Evolutionary conservation across 257 asterid genomes (phyloP).

Genomic region (Fraxinus pennsylvanica): DNA sequence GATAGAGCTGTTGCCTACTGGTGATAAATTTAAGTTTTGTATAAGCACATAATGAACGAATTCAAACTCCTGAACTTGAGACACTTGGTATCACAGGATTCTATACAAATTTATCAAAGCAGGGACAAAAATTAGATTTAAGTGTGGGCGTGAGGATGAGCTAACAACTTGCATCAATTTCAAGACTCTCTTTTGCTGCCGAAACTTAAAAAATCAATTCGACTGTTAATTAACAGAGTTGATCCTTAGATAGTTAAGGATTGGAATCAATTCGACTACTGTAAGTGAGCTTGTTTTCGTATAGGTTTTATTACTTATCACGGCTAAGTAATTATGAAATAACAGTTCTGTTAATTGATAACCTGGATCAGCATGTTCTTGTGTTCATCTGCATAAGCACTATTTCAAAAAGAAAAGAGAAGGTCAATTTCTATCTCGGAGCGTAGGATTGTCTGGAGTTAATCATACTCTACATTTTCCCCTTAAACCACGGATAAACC

Average conservation of each 20-base stretch:
- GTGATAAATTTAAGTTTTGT: not conserved
- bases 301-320: not conserved
- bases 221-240: not conserved
- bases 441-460: not conserved
- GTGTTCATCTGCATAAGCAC: not conserved
- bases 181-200: not conserved
- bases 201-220: not conserved
- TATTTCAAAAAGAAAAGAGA: not conserved
- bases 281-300: not conserved
- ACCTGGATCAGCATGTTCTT: not conserved
- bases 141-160: not conserved
- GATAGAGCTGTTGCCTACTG: not conserved
- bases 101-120: not conserved
- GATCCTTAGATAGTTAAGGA: not conserved
- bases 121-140: not conserved
- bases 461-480: not conserved
- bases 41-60: not conserved
- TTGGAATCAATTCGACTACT: not conserved
- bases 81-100: not conserved
- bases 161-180: not conserved
- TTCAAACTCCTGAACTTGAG: not conserved
- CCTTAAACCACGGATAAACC: not conserved
- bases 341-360: not conserved
- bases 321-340: not conserved
- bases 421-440: not conserved